These are phyloP conservation scores for Closterium sp. DNA, from an alignment of 139 green algal genomes.

Conservation along the genomic window DNA sequence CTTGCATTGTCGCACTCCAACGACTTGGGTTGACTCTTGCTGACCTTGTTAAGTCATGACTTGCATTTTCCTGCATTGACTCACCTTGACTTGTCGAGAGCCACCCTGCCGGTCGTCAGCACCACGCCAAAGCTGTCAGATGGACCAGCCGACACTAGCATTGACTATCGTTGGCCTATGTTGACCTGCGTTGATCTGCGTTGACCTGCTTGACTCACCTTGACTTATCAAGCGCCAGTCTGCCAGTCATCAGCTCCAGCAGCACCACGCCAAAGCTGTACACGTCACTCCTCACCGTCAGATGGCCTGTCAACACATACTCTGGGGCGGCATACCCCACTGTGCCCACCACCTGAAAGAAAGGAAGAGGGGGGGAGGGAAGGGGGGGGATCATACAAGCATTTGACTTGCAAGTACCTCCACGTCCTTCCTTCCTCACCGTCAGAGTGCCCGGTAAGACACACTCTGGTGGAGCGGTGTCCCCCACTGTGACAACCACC, in stretches of 20 bases:
- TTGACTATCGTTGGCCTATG: too few relatives aligned
- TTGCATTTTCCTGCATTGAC: background rate
- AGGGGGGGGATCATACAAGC: background rate
- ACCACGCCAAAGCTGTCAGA: background rate
- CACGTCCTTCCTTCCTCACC: too few relatives aligned
- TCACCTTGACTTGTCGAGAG: background rate
- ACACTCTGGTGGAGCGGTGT: too few relatives aligned
- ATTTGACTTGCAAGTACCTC: too few relatives aligned
- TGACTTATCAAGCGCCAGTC: constrained; percentile 20
- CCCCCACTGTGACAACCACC: too few relatives aligned
- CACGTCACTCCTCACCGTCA: constrained; percentile 13
- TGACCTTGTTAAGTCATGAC: background rate
- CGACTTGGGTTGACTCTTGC: too few relatives aligned
- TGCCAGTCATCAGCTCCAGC: constrained; percentile 18
- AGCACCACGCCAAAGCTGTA: constrained; percentile 24
- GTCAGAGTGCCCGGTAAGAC: too few relatives aligned
- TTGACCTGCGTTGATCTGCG: too few relatives aligned
- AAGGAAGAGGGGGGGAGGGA: background rate
- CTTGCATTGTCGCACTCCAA: too few relatives aligned
- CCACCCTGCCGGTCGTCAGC: background rate
- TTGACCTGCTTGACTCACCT: background rate
- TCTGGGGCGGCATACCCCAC: constrained; percentile 17
- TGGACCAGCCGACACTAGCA: too few relatives aligned
- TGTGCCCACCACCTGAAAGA: constrained; percentile 1
- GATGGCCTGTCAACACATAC: constrained; percentile 13